Base-by-base conservation (phyloP, 345 rosid species). In the Gossypium stocksii region DNA sequence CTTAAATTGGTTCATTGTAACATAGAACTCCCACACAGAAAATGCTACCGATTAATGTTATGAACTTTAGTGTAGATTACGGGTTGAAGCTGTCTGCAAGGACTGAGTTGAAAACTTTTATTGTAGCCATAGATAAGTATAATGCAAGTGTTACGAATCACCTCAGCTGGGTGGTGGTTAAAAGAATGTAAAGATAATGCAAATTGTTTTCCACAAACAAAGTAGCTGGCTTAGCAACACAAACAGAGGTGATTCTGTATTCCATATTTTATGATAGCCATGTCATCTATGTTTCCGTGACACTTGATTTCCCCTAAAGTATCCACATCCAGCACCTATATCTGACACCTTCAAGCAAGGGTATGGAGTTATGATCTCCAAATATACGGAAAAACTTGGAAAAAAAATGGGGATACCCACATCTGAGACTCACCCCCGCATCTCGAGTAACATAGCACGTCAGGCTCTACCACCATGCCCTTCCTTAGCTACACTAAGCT, bases 1-100 rank as follows among this genome's bases (percentile, higher is more conserved):
- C 71, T 67, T 67, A 67, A 48, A 46, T 46, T 29, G 16, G 68
- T 38, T 68, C 71, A 23, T 22, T 17, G 14, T 34, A 46, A 67
- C 38, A 46, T 67, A 14, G 22, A 67, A 46, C 41, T 48, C 44
- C 27, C 9, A 15, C 7, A 23, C 45, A 3, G 27, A 49, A 12
- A 68, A 64, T 23, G 44, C 22, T 49, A 49, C 7, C 2, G 1
- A 27, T 10, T 51, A 5, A 51, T n/a, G 16, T 48, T 48, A 67
- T 22, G 71, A 46, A 45, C 51, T 44, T 44, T n/a, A 20, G 43
- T 27, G 22, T 51, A 51, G 45, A 51, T 51, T 69, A 25, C 11
- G 14, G 59, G 23, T 69, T 49, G 15, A 68, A 69, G 23, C 59
- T 16, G 22, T 46, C 15, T 34, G 41, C 69, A 41, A 64, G 66